Base-by-base conservation (phyloP, 768 basidiomycete species). In the Lentinula aciculospora region DNA sequence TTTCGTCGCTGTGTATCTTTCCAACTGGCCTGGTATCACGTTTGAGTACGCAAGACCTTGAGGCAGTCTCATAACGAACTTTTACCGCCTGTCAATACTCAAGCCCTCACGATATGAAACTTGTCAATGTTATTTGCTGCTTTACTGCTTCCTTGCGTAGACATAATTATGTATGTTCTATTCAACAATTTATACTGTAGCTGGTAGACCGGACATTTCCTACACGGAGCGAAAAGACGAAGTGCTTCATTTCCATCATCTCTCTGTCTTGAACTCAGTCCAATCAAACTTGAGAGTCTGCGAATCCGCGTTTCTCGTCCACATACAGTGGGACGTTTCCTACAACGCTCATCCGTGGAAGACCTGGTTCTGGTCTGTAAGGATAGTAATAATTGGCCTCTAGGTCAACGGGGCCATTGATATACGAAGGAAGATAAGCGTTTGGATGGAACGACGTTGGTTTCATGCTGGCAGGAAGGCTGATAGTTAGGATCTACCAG, bases 361-460 rank as follows among this genome's bases (percentile, higher is more conserved):
- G 60, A 57, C 72, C 54, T 60, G 66, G 37, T 49, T 60, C 51
- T 54, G 59, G 44, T 61, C 72, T 58, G 60, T 62, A 65, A 53
- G 69, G 50, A 54, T 66, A 63, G 65, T 71, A 63, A 67, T 68
- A 68, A 63, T 68, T 65, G 8, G 62, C 62, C 12, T 65, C 60
- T 42, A 69, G 62, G 50, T 80, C 76, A 8, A 63, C 46, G 12
- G 74, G 72, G 2, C 66, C 66, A 54, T 74, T 74, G 53, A 81
- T 71, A 58, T 78, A 74, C 6, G 78, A 70, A 8, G 82, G 81
- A 19, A 78, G 69, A 61, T 65, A 68, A 5, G 74, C 72, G 32
- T 74, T 71, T 3, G 73, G 72, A 58, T 77, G 73, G 63, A 80
- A 82, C 17, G 63, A 58, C 31, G 76, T 66, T 3, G 70, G 63